These are phyloP conservation scores for Ophiostoma tasmaniense DNA, from an alignment of 2,329 filamentous ascomycete genomes.

Conservation along the genomic window DNA sequence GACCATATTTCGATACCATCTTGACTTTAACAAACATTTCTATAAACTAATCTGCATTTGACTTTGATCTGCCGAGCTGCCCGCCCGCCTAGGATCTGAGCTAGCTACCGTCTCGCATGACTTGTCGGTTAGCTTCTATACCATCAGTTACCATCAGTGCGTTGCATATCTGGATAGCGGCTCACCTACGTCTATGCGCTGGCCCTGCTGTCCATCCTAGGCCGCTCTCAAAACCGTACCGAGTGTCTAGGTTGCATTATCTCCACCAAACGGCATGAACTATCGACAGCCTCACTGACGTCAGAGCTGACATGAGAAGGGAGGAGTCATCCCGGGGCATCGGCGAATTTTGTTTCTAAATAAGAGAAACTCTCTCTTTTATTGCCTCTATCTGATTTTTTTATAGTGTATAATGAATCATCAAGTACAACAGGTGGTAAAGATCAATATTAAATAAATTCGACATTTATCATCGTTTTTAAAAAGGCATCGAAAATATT, in stretches of 20 bases:
- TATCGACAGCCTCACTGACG: constrained; percentile 1
- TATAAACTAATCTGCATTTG: background rate
- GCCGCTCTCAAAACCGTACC: background rate
- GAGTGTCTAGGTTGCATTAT: background rate
- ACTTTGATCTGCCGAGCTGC: background rate
- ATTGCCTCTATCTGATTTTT: background rate
- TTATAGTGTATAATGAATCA: too few species aligned
- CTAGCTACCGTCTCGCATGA: background rate
- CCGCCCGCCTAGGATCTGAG: background rate
- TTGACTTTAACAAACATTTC: background rate
- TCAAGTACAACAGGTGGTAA: too few species aligned
- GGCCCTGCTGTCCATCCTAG: background rate
- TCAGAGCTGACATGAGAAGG: background rate
- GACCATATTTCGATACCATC: background rate
- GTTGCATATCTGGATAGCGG: background rate
- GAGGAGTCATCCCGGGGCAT: background rate
- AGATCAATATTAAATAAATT: too few species aligned
- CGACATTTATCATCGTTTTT: too few species aligned
- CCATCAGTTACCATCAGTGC: too few species aligned
- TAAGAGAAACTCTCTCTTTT: background rate
- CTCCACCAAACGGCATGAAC: background rate
- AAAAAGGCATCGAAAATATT: too few species aligned
- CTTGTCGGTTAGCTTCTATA: background rate
- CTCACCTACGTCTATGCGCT: background rate
- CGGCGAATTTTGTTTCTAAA: background rate